Evolutionary conservation across 176 grass and related monocot species (phyloP).

Genomic region (Tillandsia fasciculata): DNA sequence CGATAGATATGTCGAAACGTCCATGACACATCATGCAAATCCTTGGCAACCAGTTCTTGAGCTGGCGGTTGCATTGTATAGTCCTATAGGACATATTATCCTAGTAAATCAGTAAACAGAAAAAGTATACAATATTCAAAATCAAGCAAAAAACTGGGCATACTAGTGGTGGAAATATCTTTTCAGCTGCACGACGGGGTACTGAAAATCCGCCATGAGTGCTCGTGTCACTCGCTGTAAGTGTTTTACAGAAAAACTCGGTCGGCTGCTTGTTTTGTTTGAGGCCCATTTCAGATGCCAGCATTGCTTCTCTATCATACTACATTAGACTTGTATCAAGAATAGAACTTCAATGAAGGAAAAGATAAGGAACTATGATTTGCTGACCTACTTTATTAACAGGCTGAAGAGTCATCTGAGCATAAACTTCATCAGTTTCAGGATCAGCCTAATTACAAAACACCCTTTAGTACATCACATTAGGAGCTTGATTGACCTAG

Average conservation of each 20-base stretch:
- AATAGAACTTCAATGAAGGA: slow-evolving; percentile 17
- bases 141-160: slow-evolving; percentile 20
- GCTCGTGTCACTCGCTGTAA: slow-evolving; percentile 92
- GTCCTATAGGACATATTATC: slow-evolving; percentile 71
- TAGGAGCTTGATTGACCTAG: neutral
- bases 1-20: slow-evolving; percentile 92
- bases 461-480: neutral
- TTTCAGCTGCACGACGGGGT: slow-evolving; percentile 87
- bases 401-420: slow-evolving; percentile 97
- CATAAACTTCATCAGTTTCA: slow-evolving; percentile 98
- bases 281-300: slow-evolving; percentile 86
- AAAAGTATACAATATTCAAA: slow-evolving; percentile 17
- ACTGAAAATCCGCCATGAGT: slow-evolving; percentile 97
- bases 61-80: slow-evolving; percentile 94
- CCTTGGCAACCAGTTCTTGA: slow-evolving; percentile 85
- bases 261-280: slow-evolving; percentile 95
- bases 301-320: slow-evolving; percentile 95
- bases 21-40: slow-evolving; percentile 93
- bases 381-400: slow-evolving; percentile 66
- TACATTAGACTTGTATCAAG: slow-evolving; percentile 20
- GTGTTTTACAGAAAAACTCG: slow-evolving; percentile 94
- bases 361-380: neutral
- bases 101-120: slow-evolving; percentile 23
- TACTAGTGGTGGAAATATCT: slow-evolving; percentile 99
- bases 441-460: slow-evolving; percentile 63